Conservation (phyloP, 1,284 basidiomycete genomes). For the Athelia sp. region DNA sequence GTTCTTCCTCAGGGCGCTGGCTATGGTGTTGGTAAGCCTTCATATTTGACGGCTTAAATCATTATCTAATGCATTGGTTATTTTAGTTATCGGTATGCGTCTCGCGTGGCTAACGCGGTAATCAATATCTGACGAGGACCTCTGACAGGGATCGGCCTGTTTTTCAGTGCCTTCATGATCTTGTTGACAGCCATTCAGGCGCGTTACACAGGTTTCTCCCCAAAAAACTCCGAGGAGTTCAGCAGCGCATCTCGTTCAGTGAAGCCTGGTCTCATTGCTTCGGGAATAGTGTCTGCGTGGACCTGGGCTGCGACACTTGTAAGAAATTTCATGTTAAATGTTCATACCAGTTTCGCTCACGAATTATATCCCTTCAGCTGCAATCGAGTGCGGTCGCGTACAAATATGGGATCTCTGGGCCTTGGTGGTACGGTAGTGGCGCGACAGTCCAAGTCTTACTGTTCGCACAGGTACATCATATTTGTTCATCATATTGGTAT, state of each 20-base stretch:
- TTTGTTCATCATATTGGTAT: slow-evolving; percentile 19
- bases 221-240: slow-evolving; percentile 75
- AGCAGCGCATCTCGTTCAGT: slow-evolving; percentile 77
- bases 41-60: no score
- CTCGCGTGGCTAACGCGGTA: not conserved
- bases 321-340: slow-evolving; percentile 18
- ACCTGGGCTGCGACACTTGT: slow-evolving; percentile 79
- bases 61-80: slow-evolving; percentile 1
- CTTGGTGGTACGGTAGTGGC: slow-evolving; percentile 71
- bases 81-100: slow-evolving; percentile 43
- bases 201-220: slow-evolving; percentile 71
- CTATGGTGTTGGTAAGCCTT: slow-evolving; percentile 85
- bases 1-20: slow-evolving; percentile 66
- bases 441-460: slow-evolving; percentile 71
- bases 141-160: slow-evolving; percentile 70
- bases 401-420: slow-evolving; percentile 72
- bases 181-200: slow-evolving; percentile 63
- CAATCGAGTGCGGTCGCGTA: slow-evolving; percentile 83
- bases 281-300: slow-evolving; percentile 85
- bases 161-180: slow-evolving; percentile 80
- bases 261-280: slow-evolving; percentile 87
- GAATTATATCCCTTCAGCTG: slow-evolving; percentile 32
- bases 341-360: slow-evolving; percentile 2
- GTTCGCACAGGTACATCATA: slow-evolving; percentile 49
- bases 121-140: not conserved